These are phyloP conservation scores for Curvularia sp. DNA, from an alignment of 2,329 filamentous ascomycete genomes.

Conservation along the genomic window DNA sequence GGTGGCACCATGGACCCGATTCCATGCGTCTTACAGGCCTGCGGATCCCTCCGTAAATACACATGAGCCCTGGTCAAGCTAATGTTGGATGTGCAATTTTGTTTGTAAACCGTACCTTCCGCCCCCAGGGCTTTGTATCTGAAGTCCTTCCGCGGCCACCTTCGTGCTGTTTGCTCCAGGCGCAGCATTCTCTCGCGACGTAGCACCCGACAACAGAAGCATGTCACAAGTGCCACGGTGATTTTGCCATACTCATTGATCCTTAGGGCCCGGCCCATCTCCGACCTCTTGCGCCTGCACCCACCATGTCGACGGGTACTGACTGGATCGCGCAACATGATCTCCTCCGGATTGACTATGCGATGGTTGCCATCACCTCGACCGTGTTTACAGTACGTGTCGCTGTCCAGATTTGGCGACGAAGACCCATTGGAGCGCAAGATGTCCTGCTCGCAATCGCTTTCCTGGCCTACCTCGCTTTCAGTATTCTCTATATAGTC, in stretches of 20 bases:
- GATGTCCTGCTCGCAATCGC: slow-evolving; percentile 35
- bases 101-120: background rate
- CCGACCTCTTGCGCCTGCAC: background rate
- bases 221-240: background rate
- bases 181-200: slow-evolving; percentile 1
- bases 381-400: slow-evolving; percentile 24
- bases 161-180: slow-evolving; percentile 4
- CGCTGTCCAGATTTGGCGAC: slow-evolving; percentile 21
- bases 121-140: slow-evolving; percentile 1
- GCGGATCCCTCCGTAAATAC: background rate
- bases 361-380: slow-evolving; percentile 28
- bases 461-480: slow-evolving; percentile 37
- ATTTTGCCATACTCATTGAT: background rate
- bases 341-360: slow-evolving; percentile 24
- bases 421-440: slow-evolving; percentile 18
- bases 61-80: background rate
- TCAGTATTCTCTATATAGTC: slow-evolving; percentile 45
- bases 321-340: slow-evolving; percentile 24
- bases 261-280: background rate
- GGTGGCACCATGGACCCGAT: slow-evolving; percentile 7
- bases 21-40: slow-evolving; percentile 4
- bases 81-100: background rate
- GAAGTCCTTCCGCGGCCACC: background rate
- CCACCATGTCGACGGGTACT: slow-evolving; percentile 22
- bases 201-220: background rate